Percentiles rank a stretch among this genome's conserved stretches.
Evolutionary conservation across 2,329 filamentous ascomycete genomes (phyloP).

Genomic region (Akanthomyces uredinophilus): DNA sequence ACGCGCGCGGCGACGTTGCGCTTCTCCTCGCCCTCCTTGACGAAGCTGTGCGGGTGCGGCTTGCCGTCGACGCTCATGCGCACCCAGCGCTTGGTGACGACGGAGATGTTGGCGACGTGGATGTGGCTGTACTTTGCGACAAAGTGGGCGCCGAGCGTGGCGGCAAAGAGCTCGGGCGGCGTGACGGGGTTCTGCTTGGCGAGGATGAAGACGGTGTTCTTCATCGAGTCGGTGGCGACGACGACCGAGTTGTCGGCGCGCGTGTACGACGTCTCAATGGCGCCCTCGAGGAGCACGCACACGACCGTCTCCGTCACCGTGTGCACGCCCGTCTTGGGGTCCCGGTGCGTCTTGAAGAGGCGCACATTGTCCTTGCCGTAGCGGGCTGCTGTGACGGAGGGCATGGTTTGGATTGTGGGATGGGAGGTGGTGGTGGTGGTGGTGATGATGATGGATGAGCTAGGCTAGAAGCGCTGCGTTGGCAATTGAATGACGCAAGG

Average conservation of each 20-base stretch:
- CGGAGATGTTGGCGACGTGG: conserved; percentile 71
- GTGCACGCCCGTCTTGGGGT: conserved; percentile 71
- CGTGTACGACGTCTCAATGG: conserved; percentile 88
- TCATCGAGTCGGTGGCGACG: conserved; percentile 95
- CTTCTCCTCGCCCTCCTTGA: conserved; percentile 82
- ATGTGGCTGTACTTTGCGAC: conserved; percentile 85
- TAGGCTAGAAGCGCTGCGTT: not conserved
- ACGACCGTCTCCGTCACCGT: conserved; percentile 93
- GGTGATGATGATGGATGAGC: not conserved
- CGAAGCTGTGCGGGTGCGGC: conserved; percentile 92
- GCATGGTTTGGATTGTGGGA: conserved; percentile 38
- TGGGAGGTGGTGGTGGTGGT: not conserved
- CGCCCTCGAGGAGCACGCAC: conserved; percentile 85
- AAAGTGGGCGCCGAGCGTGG: conserved; percentile 83
- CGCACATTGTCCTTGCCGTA: conserved; percentile 98
- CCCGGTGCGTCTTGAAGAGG: conserved; percentile 86
- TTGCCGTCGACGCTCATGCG: conserved; percentile 82
- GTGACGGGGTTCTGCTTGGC: conserved; percentile 90
- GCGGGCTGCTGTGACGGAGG: conserved; percentile 57
- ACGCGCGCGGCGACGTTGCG: conserved; percentile 73
- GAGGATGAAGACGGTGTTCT: conserved; percentile 93
- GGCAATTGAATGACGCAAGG: not conserved
- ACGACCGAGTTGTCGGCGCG: conserved; percentile 89
- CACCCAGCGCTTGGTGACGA: conserved; percentile 86
- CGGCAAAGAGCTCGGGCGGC: conserved; percentile 87